phyloP scores from a whole-genome alignment of 169 alveolate species.

The Theileria parva region DNA sequence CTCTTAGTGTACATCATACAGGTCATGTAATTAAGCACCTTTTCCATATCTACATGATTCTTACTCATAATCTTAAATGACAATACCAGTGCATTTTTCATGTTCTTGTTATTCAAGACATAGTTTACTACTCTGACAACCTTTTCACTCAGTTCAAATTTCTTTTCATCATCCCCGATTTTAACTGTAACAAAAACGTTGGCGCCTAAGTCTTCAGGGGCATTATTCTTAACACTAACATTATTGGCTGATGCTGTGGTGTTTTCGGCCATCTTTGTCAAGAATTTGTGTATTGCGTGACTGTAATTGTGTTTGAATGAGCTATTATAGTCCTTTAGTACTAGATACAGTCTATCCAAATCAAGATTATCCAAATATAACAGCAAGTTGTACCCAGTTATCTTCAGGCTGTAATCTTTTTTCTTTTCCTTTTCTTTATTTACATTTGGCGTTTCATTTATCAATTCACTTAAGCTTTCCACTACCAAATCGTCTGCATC shows the following conservation, averaged over 20 bases:
- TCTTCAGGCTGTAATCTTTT: background rate
- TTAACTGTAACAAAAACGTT: background rate
- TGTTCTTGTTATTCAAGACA: background rate
- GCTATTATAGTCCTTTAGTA: background rate
- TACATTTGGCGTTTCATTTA: conserved; percentile 4
- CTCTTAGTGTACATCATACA: background rate
- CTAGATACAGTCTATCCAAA: background rate
- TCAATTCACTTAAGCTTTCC: conserved; percentile 4
- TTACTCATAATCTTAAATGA: background rate
- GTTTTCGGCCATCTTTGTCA: background rate
- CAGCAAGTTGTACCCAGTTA: background rate
- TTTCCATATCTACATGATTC: background rate
- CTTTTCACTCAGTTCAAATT: background rate
- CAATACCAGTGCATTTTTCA: background rate
- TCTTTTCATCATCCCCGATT: background rate
- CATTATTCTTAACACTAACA: background rate
- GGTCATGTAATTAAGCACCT: background rate
- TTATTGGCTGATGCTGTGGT: background rate
- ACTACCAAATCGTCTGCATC: background rate
- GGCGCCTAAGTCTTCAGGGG: background rate
- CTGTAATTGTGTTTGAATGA: background rate
- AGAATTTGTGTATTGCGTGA: background rate
- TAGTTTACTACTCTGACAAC: background rate
- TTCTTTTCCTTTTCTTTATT: conserved; percentile 15
- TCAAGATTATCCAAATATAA: background rate